These are phyloP conservation scores for Pyricularia grisea DNA, from an alignment of 2,329 filamentous ascomycete species.

Conservation along the genomic window DNA sequence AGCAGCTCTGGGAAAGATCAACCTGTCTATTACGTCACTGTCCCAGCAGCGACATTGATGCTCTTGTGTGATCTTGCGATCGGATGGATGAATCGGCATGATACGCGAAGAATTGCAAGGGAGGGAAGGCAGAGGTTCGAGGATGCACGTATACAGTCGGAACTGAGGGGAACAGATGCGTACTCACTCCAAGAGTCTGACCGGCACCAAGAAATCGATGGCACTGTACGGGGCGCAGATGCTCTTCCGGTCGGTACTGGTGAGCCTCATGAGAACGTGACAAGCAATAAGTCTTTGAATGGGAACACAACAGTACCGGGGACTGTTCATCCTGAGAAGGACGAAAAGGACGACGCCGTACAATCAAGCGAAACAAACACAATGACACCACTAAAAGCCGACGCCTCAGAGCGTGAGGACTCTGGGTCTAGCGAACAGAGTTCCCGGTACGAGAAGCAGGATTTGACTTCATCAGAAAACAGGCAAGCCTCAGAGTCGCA, in stretches of 20 bases:
- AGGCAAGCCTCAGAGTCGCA: background rate
- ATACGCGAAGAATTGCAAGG: conserved; percentile 53
- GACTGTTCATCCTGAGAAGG: background rate
- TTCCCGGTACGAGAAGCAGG: background rate
- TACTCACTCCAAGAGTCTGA: background rate
- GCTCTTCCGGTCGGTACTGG: background rate
- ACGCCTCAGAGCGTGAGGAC: background rate
- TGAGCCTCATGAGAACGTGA: background rate
- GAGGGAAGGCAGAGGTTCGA: conserved; percentile 25
- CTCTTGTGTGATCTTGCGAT: conserved; percentile 56
- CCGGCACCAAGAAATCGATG: background rate
- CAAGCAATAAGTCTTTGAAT: background rate
- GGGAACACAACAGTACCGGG: background rate
- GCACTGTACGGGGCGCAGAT: background rate
- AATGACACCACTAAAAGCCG: background rate
- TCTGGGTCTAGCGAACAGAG: background rate
- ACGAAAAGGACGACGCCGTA: background rate
- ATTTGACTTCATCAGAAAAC: background rate
- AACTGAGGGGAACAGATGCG: background rate
- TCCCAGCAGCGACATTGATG: conserved; percentile 60
- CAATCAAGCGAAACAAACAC: background rate
- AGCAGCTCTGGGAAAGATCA: conserved; percentile 36
- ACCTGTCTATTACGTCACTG: conserved; percentile 59
- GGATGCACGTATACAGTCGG: background rate
- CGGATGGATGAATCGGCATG: conserved; percentile 53